phyloP scores from a whole-genome alignment of 176 grass and related monocot genomes.

The Zoysia pacifica region DNA sequence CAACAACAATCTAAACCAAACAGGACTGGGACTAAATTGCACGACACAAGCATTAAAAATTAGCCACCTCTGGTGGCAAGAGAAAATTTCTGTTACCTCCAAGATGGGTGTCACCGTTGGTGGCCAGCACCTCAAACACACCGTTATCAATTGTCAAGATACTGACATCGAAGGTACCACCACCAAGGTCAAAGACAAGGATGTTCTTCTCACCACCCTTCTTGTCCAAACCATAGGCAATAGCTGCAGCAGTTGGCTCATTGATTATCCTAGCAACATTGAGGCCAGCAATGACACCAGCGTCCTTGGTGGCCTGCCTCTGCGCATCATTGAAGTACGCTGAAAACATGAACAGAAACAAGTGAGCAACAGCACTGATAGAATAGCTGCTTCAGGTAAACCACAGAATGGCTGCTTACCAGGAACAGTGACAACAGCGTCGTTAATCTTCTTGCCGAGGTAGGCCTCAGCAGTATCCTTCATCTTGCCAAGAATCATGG shows the following conservation, averaged over 20 bases:
- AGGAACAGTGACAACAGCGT: conserved; percentile 75
- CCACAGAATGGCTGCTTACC: conserved; percentile 37
- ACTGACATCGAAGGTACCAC: conserved; percentile 83
- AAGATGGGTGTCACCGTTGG: conserved; percentile 82
- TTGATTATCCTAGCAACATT: conserved; percentile 82
- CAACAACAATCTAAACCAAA: neutral
- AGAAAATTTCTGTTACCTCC: conserved; percentile 52
- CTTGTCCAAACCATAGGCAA: conserved; percentile 74
- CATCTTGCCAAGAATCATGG: conserved; percentile 74
- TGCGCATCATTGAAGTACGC: conserved; percentile 83
- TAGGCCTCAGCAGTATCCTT: conserved; percentile 77
- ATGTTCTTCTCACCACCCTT: conserved; percentile 78
- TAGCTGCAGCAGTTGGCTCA: conserved; percentile 81
- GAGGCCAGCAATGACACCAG: conserved; percentile 60
- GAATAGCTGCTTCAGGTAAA: neutral
- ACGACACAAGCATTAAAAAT: neutral
- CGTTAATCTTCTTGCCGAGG: conserved; percentile 72
- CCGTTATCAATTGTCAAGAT: conserved; percentile 74
- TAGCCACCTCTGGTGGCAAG: neutral
- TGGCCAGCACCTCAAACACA: conserved; percentile 80
- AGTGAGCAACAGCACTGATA: neutral
- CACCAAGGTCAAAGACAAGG: conserved; percentile 82
- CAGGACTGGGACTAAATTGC: too few species aligned
- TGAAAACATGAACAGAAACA: conserved; percentile 23
- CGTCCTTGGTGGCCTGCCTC: conserved; percentile 75